Percentiles rank a stretch among this genome's conserved stretches.
These are phyloP conservation scores for Trametes cingulata DNA, from an alignment of 768 basidiomycete species.

Conservation along the genomic window DNA sequence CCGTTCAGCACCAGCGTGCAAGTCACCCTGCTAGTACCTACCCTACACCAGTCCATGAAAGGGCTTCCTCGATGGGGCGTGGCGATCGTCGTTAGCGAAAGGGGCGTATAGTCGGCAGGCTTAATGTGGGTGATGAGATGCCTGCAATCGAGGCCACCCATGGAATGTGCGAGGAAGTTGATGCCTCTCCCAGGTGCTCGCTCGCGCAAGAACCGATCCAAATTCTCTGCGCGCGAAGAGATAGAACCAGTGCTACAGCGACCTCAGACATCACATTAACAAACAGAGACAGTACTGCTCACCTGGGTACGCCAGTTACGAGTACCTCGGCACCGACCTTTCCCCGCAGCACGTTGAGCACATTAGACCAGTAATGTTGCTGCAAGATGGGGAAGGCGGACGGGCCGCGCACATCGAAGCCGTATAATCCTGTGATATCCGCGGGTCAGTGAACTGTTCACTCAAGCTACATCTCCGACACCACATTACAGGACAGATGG, in stretches of 20 bases:
- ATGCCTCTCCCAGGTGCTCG: slow-evolving; percentile 75
- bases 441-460: slow-evolving; percentile 1
- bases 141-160: slow-evolving; percentile 96
- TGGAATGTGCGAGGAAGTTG: slow-evolving; percentile 95
- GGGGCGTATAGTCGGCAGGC: slow-evolving; percentile 79
- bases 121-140: slow-evolving; percentile 86
- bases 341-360: slow-evolving; percentile 75
- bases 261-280: neutral
- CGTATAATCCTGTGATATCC: slow-evolving; percentile 72
- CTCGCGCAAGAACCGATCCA: slow-evolving; percentile 70
- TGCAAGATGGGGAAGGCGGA: slow-evolving; percentile 78
- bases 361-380: slow-evolving; percentile 93
- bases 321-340: slow-evolving; percentile 92
- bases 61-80: slow-evolving; percentile 97
- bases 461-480: neutral
- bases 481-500: neutral
- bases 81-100: slow-evolving; percentile 85
- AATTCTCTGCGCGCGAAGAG: slow-evolving; percentile 68
- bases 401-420: slow-evolving; percentile 90
- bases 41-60: slow-evolving; percentile 99
- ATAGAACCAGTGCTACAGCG: slow-evolving; percentile 82
- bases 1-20: neutral
- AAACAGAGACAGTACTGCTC: slow-evolving; percentile 32
- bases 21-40: slow-evolving; percentile 39
- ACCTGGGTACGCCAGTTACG: slow-evolving; percentile 94